Conservation (phyloP, 257 asterid species). For the Avicennia marina region DNA sequence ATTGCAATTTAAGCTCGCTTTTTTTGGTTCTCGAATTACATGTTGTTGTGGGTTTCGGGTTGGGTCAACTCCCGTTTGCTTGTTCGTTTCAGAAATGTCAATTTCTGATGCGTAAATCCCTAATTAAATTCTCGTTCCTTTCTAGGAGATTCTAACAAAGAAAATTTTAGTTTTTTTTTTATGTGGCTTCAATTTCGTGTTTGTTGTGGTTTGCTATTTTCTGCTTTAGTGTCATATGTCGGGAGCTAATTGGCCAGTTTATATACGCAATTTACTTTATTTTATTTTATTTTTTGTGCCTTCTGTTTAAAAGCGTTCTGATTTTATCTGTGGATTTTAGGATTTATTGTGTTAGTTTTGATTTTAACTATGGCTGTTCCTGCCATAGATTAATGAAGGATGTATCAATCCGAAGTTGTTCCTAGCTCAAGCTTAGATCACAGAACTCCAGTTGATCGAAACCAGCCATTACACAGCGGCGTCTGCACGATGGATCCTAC, state of each 20-base stretch:
- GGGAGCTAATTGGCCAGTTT: neutral
- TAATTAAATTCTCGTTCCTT: neutral
- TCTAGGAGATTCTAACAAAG: neutral
- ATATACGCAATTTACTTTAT: neutral
- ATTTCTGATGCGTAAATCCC: slow-evolving; percentile 5
- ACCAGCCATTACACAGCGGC: slow-evolving; percentile 31
- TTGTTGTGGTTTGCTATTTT: neutral
- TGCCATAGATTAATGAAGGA: slow-evolving; percentile 27
- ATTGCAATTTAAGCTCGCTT: neutral
- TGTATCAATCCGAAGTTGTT: slow-evolving; percentile 18
- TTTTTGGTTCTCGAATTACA: neutral
- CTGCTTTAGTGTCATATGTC: neutral
- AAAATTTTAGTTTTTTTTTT: neutral
- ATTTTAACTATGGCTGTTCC: slow-evolving; percentile 3
- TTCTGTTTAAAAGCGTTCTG: neutral
- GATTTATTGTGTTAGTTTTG: slow-evolving; percentile 11
- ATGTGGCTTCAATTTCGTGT: neutral
- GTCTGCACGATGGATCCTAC: slow-evolving; percentile 52
- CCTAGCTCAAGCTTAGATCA: slow-evolving; percentile 37
- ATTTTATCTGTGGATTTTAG: neutral
- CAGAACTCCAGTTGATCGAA: slow-evolving; percentile 16
- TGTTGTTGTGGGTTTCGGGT: neutral
- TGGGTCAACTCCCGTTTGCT: slow-evolving; percentile 25
- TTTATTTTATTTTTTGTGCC: neutral
- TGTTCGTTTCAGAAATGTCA: neutral